Evolutionary conservation across 1,284 basidiomycete genomes (phyloP).

Genomic region (Melampsora larici-populina): DNA sequence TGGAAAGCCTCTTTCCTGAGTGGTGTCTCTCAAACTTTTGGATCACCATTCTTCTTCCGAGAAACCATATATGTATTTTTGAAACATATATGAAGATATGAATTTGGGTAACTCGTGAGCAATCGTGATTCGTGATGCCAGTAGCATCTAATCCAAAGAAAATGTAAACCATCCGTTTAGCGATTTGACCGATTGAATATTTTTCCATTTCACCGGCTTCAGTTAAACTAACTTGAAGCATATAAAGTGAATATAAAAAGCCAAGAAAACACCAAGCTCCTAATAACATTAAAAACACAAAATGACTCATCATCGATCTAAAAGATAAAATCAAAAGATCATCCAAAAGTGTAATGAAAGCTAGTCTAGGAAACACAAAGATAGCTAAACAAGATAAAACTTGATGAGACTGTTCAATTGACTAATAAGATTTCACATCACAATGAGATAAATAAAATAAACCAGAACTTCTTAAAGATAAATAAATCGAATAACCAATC

Average conservation of each 20-base stretch:
- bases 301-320: constrained; percentile 54
- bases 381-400: constrained; percentile 52
- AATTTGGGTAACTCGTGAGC: constrained; percentile 27
- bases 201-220: constrained; percentile 13
- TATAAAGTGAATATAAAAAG: constrained; percentile 31
- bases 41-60: too few relatives aligned
- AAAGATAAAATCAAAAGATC: constrained; percentile 55
- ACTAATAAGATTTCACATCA: constrained; percentile 41
- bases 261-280: constrained; percentile 46
- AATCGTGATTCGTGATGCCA: constrained; percentile 28
- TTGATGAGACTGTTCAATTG: constrained; percentile 52
- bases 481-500: constrained; percentile 53
- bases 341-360: constrained; percentile 54
- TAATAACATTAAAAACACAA: constrained; percentile 52
- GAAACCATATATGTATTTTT: too few relatives aligned
- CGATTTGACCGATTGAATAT: constrained; percentile 32
- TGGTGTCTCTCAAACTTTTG: too few relatives aligned
- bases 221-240: constrained; percentile 15
- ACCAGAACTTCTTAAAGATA: constrained; percentile 52
- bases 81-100: too few relatives aligned
- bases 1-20: too few relatives aligned
- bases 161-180: constrained; percentile 43
- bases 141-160: constrained; percentile 43
- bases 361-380: constrained; percentile 53
- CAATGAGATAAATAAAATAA: constrained; percentile 46